phyloP scores from a whole-genome alignment of 805 yeast genomes.

The Saccharomycopsis babjevae region DNA sequence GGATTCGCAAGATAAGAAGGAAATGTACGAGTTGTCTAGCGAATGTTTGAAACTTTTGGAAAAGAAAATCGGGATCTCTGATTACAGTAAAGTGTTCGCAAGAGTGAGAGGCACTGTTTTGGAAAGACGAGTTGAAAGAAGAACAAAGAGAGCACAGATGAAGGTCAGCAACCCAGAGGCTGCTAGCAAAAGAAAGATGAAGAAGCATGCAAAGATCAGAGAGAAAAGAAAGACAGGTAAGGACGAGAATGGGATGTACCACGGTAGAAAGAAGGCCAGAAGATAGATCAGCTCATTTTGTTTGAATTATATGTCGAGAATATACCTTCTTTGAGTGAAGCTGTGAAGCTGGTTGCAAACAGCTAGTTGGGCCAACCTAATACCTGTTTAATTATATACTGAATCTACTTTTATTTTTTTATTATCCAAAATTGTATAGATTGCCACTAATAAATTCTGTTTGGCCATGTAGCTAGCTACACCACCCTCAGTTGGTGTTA shows the following conservation, averaged over 20 bases:
- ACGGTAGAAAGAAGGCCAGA: constrained; percentile 43
- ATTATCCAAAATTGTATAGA: no score
- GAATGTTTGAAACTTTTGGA: constrained; percentile 66
- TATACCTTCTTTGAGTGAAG: no score
- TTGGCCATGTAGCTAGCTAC: no score
- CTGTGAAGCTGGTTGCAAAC: no score
- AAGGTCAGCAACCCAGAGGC: constrained; percentile 71
- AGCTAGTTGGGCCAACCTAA: no score
- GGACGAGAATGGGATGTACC: constrained; percentile 71
- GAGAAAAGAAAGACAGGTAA: constrained; percentile 67
- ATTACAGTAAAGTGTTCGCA: constrained; percentile 50
- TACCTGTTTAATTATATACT: no score
- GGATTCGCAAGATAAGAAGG: constrained; percentile 34
- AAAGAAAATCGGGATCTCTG: constrained; percentile 58
- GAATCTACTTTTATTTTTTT: no score
- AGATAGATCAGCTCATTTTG: neutral
- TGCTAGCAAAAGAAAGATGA: constrained; percentile 69
- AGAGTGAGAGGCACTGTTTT: constrained; percentile 52
- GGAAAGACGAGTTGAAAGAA: constrained; percentile 64
- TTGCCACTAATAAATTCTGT: no score
- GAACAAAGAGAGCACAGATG: constrained; percentile 61
- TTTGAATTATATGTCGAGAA: neutral
- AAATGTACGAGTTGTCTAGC: constrained; percentile 40
- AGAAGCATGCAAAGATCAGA: constrained; percentile 63
- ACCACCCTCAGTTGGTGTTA: no score